Percentiles rank a stretch among this genome's conserved stretches.
phyloP scores from a whole-genome alignment of 1,139 yeast species.

The Geotrichum fermentans region DNA sequence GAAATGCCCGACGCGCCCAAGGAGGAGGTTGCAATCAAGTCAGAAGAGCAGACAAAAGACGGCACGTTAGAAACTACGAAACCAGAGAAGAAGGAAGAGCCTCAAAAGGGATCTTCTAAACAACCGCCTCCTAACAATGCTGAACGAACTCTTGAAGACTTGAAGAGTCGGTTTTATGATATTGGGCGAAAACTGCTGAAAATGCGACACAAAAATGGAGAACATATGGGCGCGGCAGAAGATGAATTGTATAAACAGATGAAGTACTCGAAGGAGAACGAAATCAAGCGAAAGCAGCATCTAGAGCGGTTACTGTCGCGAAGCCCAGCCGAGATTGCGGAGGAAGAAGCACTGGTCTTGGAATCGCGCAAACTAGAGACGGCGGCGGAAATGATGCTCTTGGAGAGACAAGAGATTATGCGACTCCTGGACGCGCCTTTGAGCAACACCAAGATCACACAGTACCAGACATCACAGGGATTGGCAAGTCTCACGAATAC shows the following conservation, averaged over 20 bases:
- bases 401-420: conserved; percentile 75
- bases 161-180: conserved; percentile 73
- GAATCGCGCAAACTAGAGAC: conserved; percentile 91
- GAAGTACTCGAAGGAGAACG: conserved; percentile 62
- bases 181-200: conserved; percentile 48
- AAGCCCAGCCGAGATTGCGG: conserved; percentile 95
- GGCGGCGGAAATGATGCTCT: conserved; percentile 83
- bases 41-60: conserved; percentile 9
- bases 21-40: conserved; percentile 14
- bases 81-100: conserved; percentile 6
- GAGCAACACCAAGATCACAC: conserved; percentile 67
- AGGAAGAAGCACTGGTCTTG: conserved; percentile 87
- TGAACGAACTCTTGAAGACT: conserved; percentile 58
- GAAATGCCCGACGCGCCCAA: conserved; percentile 19
- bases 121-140: background rate
- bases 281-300: conserved; percentile 74
- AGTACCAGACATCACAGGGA: conserved; percentile 83
- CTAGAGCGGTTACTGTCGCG: conserved; percentile 70
- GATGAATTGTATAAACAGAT: conserved; percentile 41
- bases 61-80: conserved; percentile 2
- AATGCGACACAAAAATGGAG: conserved; percentile 41
- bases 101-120: background rate
- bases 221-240: conserved; percentile 37
- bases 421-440: conserved; percentile 85
- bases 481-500: conserved; percentile 79